Percentiles rank a stretch among this genome's conserved stretches.
These are phyloP conservation scores for Fusarium brachygibbosum DNA, from an alignment of 2,329 filamentous ascomycete species.

Conservation along the genomic window DNA sequence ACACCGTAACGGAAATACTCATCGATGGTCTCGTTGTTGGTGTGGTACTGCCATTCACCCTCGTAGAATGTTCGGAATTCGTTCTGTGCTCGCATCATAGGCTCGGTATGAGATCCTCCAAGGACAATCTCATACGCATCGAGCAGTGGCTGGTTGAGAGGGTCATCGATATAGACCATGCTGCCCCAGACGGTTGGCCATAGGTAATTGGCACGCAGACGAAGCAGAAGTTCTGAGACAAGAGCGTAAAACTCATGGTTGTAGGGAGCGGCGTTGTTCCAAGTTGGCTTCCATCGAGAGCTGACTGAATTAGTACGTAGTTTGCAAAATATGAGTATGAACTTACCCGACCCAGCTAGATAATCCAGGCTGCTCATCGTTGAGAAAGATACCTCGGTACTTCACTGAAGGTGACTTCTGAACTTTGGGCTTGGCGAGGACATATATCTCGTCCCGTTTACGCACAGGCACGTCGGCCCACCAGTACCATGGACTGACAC, in stretches of 20 bases:
- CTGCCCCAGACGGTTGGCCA: constrained; percentile 80
- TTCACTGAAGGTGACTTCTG: constrained; percentile 68
- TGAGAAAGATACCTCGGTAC: constrained; percentile 73
- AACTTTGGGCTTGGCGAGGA: constrained; percentile 52
- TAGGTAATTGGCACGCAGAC: constrained; percentile 79
- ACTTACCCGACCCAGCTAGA: constrained; percentile 62
- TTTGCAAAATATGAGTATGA: fast-evolving
- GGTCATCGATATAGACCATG: constrained; percentile 80
- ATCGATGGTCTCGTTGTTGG: constrained; percentile 76
- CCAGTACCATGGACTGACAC: constrained; percentile 69
- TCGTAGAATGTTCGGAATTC: constrained; percentile 67
- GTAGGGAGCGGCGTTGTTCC: constrained; percentile 68
- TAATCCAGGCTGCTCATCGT: constrained; percentile 63
- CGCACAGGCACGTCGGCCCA: constrained; percentile 69
- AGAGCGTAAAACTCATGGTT: constrained; percentile 73
- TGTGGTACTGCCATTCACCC: constrained; percentile 77
- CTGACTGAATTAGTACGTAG: constrained; percentile 11
- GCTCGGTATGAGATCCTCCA: constrained; percentile 80
- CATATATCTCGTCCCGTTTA: constrained; percentile 62
- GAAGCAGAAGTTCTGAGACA: constrained; percentile 78
- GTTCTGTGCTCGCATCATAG: constrained; percentile 73
- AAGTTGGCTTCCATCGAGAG: constrained; percentile 57
- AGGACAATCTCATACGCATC: constrained; percentile 82
- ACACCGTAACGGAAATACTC: constrained; percentile 78
- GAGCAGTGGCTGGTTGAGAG: constrained; percentile 75